These are phyloP conservation scores for Colletotrichum sp. DNA, from an alignment of 2,329 filamentous ascomycete species.

Conservation along the genomic window DNA sequence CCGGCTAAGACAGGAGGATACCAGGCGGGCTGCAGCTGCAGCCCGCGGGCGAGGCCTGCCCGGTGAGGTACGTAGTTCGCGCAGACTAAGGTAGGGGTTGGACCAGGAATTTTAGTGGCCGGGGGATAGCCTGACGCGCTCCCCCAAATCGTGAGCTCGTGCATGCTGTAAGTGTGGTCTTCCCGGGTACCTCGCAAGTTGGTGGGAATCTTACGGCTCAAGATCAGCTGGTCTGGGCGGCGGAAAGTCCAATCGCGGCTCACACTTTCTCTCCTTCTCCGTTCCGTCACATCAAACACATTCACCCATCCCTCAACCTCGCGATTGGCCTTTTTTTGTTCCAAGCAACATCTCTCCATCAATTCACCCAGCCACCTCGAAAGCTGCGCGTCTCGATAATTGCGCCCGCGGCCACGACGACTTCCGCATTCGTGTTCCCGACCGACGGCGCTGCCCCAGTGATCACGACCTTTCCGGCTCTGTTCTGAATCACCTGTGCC, in stretches of 20 bases:
- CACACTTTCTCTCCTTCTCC: neutral
- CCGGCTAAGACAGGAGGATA: neutral
- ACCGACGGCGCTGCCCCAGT: neutral
- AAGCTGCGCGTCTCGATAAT: neutral
- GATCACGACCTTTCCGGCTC: conserved; percentile 5
- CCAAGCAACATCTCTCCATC: neutral
- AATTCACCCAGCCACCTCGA: neutral
- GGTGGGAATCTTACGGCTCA: conserved; percentile 2
- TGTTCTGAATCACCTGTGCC: neutral
- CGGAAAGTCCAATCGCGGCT: conserved; percentile 11
- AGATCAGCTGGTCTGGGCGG: conserved; percentile 18
- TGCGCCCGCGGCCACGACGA: neutral
- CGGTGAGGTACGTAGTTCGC: neutral
- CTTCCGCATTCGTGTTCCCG: conserved; percentile 7
- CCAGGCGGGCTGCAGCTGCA: neutral
- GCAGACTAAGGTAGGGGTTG: neutral
- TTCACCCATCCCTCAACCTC: conserved; percentile 1
- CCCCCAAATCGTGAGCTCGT: conserved; percentile 19
- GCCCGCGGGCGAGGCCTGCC: neutral
- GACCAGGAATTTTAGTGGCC: conserved; percentile 7
- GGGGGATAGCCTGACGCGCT: conserved; percentile 15
- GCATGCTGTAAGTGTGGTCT: conserved; percentile 5
- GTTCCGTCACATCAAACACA: neutral
- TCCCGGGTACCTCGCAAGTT: neutral
- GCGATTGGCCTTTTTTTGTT: neutral